These are phyloP conservation scores for Manihot esculenta DNA, from an alignment of 441 rosid species.

Conservation along the genomic window DNA sequence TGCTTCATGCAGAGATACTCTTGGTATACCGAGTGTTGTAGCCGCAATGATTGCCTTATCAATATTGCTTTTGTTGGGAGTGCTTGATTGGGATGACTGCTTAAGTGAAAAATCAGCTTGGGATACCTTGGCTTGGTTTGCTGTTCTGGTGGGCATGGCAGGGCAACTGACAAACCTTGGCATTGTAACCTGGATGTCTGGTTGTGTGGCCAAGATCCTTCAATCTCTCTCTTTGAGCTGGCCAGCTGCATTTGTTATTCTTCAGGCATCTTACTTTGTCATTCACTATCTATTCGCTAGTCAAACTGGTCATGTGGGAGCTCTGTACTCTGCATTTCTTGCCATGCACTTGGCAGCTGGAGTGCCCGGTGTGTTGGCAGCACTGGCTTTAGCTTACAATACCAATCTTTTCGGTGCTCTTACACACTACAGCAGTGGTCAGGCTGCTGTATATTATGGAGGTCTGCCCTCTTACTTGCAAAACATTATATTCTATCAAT, in stretches of 20 bases:
- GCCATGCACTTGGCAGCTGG: constrained; percentile 94
- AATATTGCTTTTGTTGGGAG: constrained; percentile 78
- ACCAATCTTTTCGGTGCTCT: constrained; percentile 90
- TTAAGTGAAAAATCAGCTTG: constrained; percentile 92
- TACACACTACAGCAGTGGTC: constrained; percentile 97
- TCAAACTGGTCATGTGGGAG: constrained; percentile 96
- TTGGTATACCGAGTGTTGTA: constrained; percentile 87
- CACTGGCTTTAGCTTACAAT: constrained; percentile 83
- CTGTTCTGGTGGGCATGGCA: constrained; percentile 94
- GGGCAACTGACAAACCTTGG: constrained; percentile 85
- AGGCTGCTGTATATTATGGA: constrained; percentile 96
- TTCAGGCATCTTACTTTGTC: constrained; percentile 85
- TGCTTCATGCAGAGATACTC: constrained; percentile 50
- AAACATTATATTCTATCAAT: not conserved
- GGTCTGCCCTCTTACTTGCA: constrained; percentile 43
- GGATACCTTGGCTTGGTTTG: constrained; percentile 97
- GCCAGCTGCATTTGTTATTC: constrained; percentile 80
- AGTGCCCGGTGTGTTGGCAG: constrained; percentile 75
- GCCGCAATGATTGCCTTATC: constrained; percentile 95
- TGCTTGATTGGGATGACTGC: constrained; percentile 96
- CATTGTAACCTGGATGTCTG: constrained; percentile 81
- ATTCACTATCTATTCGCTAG: constrained; percentile 95
- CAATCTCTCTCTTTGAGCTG: constrained; percentile 77
- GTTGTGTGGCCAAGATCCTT: constrained; percentile 60
- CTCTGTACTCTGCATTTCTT: constrained; percentile 91